Percentiles rank a stretch among this genome's conserved stretches.
Conservation (phyloP, 202 grass and related monocot species). For the Schoenoplectus triqueter region DNA sequence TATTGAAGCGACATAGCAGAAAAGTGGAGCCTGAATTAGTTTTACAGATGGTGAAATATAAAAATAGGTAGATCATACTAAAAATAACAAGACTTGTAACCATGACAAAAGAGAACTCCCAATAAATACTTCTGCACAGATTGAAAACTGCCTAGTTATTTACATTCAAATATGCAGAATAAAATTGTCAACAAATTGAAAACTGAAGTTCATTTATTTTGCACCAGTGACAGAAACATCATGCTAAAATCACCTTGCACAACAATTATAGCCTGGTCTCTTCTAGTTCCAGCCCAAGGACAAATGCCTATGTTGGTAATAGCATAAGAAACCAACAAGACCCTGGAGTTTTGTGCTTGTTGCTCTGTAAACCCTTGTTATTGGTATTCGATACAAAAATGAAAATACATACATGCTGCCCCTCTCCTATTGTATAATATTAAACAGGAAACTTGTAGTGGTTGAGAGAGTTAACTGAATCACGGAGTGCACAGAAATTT, state of each 20-base stretch:
- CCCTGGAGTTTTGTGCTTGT: neutral
- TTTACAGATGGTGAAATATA: neutral
- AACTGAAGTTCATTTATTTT: neutral
- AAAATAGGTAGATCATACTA: constrained; percentile 21
- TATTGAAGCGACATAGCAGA: neutral
- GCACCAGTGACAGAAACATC: neutral
- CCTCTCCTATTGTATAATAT: neutral
- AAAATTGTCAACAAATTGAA: neutral
- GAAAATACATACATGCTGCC: neutral
- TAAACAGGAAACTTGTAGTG: neutral
- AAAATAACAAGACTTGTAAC: constrained; percentile 12
- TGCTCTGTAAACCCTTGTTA: neutral
- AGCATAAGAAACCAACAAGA: neutral
- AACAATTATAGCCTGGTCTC: neutral
- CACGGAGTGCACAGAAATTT: neutral
- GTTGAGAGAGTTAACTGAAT: neutral
- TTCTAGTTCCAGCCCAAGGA: neutral
- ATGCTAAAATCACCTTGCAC: neutral
- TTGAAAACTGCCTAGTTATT: neutral
- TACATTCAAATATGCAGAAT: neutral
- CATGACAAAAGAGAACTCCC: neutral
- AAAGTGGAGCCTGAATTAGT: constrained; percentile 8
- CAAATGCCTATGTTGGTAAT: neutral
- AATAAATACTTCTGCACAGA: neutral
- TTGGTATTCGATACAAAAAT: neutral